Percentiles rank a stretch among this genome's conserved stretches.
phyloP scores from a whole-genome alignment of 192 early-diverging fungal species.

The Entophlyctis helioformis region DNA sequence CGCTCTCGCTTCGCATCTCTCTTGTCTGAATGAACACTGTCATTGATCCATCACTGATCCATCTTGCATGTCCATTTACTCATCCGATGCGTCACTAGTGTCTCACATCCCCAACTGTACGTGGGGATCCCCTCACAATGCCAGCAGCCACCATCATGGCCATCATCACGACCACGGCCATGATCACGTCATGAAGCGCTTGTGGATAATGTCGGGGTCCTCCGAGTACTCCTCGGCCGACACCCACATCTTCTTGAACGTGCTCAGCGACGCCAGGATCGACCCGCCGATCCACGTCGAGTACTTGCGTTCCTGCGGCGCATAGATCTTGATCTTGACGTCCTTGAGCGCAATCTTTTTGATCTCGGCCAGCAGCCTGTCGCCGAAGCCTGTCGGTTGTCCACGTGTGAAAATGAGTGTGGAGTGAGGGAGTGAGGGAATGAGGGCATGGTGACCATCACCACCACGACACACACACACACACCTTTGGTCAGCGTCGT shows the following conservation, averaged over 20 bases:
- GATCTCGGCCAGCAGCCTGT: conserved; percentile 81
- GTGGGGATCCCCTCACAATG: no score
- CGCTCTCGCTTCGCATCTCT: no score
- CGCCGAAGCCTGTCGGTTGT: conserved; percentile 65
- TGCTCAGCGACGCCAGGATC: conserved; percentile 84
- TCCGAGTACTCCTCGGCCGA: conserved; percentile 95
- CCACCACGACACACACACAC: background rate
- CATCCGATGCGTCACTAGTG: no score
- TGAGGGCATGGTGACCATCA: background rate
- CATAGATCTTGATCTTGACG: conserved; percentile 94
- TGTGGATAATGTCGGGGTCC: conserved; percentile 79
- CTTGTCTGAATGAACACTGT: no score
- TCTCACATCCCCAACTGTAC: no score
- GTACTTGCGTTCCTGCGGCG: conserved; percentile 96
- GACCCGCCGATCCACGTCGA: conserved; percentile 97
- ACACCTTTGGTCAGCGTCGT: conserved; percentile 72
- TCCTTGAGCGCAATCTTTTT: conserved; percentile 84
- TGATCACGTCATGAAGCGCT: conserved; percentile 17
- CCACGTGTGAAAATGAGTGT: background rate
- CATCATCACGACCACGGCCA: no score
- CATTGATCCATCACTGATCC: no score
- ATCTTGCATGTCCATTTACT: no score
- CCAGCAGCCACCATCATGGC: no score
- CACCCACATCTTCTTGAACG: conserved; percentile 99
- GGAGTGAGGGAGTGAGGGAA: background rate